phyloP scores from a whole-genome alignment of 2,329 filamentous ascomycete species.

The Ascochyta rabiei region DNA sequence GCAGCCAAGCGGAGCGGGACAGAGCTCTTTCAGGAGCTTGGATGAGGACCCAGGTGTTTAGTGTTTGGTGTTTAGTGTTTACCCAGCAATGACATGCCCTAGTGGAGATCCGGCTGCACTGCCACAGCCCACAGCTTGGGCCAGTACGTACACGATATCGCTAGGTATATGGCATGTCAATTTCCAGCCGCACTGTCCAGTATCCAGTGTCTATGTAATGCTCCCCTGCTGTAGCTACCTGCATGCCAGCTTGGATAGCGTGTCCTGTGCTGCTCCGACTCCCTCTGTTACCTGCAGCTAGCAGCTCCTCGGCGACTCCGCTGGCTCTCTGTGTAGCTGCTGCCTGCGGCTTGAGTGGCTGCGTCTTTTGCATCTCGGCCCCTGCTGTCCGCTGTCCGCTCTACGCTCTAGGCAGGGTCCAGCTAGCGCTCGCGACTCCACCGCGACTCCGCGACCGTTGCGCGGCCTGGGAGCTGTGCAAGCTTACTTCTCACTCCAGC shows the following conservation, averaged over 20 bases:
- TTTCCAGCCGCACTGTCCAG: not conserved
- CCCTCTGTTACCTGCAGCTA: not conserved
- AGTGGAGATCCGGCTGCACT: slow-evolving; percentile 6
- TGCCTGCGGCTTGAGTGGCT: not conserved
- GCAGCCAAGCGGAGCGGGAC: slow-evolving; percentile 1
- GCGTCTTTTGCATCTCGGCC: not conserved
- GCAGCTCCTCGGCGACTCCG: slow-evolving; percentile 14
- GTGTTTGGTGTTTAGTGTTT: slow-evolving; percentile 5
- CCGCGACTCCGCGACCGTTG: not conserved
- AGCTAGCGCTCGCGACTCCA: not conserved
- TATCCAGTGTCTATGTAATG: no score
- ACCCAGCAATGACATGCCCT: slow-evolving; percentile 2
- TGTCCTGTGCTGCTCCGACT: not conserved
- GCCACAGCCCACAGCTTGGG: slow-evolving; percentile 1
- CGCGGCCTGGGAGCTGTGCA: not conserved
- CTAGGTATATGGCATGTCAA: not conserved
- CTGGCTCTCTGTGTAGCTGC: not conserved
- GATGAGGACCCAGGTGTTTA: not conserved
- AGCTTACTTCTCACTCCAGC: not conserved
- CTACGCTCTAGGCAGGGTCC: not conserved
- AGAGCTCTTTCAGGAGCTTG: slow-evolving; percentile 13
- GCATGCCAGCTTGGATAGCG: no score
- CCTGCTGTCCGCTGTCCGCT: not conserved
- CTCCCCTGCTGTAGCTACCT: no score
- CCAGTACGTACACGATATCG: no score